Conservation (phyloP, 805 yeast species). For the Groenewaldozyma tartarivorans region DNA sequence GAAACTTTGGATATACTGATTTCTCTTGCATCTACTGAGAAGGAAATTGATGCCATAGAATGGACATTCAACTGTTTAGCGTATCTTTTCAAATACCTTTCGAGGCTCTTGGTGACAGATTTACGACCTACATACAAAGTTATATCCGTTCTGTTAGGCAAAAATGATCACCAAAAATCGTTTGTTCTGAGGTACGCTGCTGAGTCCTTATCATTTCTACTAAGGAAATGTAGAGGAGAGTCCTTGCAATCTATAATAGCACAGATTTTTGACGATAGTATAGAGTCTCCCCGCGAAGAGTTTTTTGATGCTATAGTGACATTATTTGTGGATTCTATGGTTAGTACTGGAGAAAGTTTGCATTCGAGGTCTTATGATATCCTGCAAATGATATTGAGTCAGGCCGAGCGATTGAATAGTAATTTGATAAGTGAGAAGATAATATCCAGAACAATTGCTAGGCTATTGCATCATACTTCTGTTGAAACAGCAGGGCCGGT, state of each 20-base stretch:
- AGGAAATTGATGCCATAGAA: slow-evolving; percentile 45
- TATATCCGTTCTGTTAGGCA: slow-evolving; percentile 54
- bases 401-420: background rate
- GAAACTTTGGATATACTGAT: slow-evolving; percentile 32
- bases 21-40: slow-evolving; percentile 40
- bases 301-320: slow-evolving; percentile 51
- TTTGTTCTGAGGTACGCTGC: slow-evolving; percentile 70
- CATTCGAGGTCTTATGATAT: slow-evolving; percentile 62
- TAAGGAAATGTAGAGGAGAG: slow-evolving; percentile 53
- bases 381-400: slow-evolving; percentile 22
- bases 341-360: slow-evolving; percentile 57
- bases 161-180: slow-evolving; percentile 45
- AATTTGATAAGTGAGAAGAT: slow-evolving; percentile 4
- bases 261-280: slow-evolving; percentile 26
- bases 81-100: slow-evolving; percentile 78
- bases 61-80: slow-evolving; percentile 80
- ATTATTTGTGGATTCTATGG: slow-evolving; percentile 65
- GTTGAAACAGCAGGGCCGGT: slow-evolving; percentile 23
- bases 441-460: slow-evolving; percentile 18
- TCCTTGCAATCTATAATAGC: slow-evolving; percentile 39
- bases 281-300: slow-evolving; percentile 32
- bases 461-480: slow-evolving; percentile 25
- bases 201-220: slow-evolving; percentile 77
- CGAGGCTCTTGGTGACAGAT: slow-evolving; percentile 53
- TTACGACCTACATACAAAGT: slow-evolving; percentile 59